phyloP scores from a whole-genome alignment of 371 early-diverging fungal species.

The Saksenaea oblongispora region DNA sequence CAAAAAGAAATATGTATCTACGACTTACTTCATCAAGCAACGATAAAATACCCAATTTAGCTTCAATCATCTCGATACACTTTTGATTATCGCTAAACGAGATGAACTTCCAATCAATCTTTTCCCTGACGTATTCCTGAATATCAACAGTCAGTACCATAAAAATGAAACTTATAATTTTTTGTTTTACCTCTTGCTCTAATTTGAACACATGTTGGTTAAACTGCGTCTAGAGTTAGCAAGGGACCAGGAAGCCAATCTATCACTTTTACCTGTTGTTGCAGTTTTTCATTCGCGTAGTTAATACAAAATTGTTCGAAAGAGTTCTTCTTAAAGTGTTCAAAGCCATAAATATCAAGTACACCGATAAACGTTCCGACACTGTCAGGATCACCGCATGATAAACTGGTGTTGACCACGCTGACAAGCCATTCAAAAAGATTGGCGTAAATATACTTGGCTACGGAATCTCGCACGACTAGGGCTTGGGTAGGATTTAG shows the following conservation, averaged over 20 bases:
- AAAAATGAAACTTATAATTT: neutral
- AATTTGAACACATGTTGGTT: constrained; percentile 75
- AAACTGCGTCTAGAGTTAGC: constrained; percentile 59
- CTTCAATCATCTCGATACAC: constrained; percentile 99
- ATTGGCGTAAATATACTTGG: constrained; percentile 91
- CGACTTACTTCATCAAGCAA: constrained; percentile 89
- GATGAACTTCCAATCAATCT: constrained; percentile 89
- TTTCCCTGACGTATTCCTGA: constrained; percentile 86
- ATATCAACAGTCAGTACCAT: neutral
- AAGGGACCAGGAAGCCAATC: neutral
- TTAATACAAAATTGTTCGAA: constrained; percentile 99
- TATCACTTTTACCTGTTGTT: constrained; percentile 72
- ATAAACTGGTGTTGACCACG: constrained; percentile 77
- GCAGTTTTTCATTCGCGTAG: constrained; percentile 97
- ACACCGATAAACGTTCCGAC: constrained; percentile 86
- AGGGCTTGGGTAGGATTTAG: constrained; percentile 76
- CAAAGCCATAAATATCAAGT: constrained; percentile 96
- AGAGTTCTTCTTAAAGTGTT: constrained; percentile 96
- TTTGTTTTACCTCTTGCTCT: constrained; percentile 75
- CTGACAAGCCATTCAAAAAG: constrained; percentile 94
- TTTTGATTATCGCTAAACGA: constrained; percentile 99
- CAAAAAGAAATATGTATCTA: neutral
- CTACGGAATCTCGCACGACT: constrained; percentile 88
- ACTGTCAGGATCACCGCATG: constrained; percentile 48
- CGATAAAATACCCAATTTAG: constrained; percentile 91